Conservation (phyloP, 768 basidiomycete species). For the Lepiota subincarnata region DNA sequence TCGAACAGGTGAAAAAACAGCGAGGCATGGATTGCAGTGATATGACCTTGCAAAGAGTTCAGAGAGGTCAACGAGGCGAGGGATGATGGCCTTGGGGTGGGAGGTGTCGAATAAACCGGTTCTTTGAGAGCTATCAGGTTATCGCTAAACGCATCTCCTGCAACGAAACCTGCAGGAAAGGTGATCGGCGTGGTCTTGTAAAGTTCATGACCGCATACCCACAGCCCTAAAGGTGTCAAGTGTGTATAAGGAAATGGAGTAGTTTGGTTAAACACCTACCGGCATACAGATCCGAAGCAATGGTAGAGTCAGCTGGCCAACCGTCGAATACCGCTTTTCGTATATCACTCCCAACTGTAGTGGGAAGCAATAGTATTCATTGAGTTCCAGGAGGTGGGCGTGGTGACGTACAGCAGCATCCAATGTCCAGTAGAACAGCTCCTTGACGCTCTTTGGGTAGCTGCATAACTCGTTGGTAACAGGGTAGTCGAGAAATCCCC, state of each 20-base stretch:
- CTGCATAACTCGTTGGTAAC: conserved; percentile 26
- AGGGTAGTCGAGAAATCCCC: conserved; percentile 29
- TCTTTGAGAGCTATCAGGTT: conserved; percentile 31
- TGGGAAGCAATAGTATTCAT: background rate
- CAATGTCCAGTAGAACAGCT: conserved; percentile 36
- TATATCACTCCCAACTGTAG: conserved; percentile 34
- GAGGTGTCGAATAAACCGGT: conserved; percentile 13
- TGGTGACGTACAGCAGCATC: conserved; percentile 35
- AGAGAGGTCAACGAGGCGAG: conserved; percentile 18
- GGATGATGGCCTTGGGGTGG: conserved; percentile 9
- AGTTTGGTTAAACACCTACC: conserved; percentile 16
- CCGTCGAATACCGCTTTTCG: conserved; percentile 36
- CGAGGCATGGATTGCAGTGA: conserved; percentile 42
- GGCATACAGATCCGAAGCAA: conserved; percentile 33
- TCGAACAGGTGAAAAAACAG: conserved; percentile 35
- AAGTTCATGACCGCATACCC: conserved; percentile 57
- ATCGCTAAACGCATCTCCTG: conserved; percentile 50
- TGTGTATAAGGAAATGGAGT: background rate
- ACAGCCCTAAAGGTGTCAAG: conserved; percentile 37
- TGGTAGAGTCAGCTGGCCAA: conserved; percentile 28
- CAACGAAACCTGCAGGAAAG: conserved; percentile 51
- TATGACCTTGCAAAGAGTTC: conserved; percentile 32
- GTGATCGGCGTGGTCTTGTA: conserved; percentile 47
- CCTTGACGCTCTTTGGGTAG: conserved; percentile 22
- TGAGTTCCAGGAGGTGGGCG: background rate